These are phyloP conservation scores for Colletotrichum tabaci DNA, from an alignment of 2,329 filamentous ascomycete genomes.

Conservation along the genomic window DNA sequence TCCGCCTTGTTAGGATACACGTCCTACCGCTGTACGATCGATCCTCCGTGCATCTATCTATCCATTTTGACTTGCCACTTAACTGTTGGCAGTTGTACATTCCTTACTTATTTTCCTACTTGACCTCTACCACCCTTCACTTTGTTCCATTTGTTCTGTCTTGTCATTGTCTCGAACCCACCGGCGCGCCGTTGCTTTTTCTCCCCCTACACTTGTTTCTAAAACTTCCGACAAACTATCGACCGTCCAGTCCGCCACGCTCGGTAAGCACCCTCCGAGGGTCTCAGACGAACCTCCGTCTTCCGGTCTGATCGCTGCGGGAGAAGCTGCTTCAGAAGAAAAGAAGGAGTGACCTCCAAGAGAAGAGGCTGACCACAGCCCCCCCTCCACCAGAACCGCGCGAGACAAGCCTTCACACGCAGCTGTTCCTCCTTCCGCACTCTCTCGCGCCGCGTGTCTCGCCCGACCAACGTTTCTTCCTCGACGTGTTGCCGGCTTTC, in stretches of 20 bases:
- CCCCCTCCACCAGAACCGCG: constrained; percentile 26
- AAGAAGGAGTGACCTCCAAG: constrained; percentile 31
- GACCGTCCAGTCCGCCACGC: constrained; percentile 20
- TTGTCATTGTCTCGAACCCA: constrained; percentile 22
- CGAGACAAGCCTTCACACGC: constrained; percentile 25
- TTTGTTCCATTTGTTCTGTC: constrained; percentile 12
- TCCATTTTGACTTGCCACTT: constrained; percentile 31
- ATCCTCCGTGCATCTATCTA: constrained; percentile 3
- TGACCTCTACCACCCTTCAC: background rate
- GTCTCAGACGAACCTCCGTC: constrained; percentile 22
- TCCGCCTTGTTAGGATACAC: constrained; percentile 22
- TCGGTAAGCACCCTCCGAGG: constrained; percentile 32
- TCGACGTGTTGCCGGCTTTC: constrained; percentile 5
- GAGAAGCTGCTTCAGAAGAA: constrained; percentile 35
- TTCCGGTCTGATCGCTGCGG: constrained; percentile 17
- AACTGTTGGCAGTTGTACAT: constrained; percentile 33
- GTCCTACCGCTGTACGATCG: constrained; percentile 25
- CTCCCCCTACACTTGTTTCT: constrained; percentile 11
- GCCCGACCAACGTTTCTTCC: constrained; percentile 34
- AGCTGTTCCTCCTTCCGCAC: background rate
- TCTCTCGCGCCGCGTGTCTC: constrained; percentile 19
- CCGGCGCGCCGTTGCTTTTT: constrained; percentile 39
- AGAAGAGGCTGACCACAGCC: constrained; percentile 37
- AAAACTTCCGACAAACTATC: constrained; percentile 23
- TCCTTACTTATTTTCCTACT: background rate